Percentiles rank a stretch among this genome's conserved stretches.
These are phyloP conservation scores for Lathyrus tuberosus DNA, from an alignment of 306 rosid species.

Conservation along the genomic window DNA sequence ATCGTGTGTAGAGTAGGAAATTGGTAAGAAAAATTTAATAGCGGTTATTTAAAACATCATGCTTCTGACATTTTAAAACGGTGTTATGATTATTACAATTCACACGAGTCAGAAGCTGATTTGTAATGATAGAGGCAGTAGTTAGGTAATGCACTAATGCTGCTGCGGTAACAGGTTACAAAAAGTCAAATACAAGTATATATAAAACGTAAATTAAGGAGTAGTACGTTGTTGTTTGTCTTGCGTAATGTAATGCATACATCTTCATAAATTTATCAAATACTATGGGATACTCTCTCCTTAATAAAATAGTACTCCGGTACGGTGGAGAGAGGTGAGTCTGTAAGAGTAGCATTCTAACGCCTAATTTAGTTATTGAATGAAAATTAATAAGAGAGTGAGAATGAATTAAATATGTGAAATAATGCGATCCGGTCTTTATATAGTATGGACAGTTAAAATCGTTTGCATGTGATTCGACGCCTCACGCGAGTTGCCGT, in stretches of 20 bases:
- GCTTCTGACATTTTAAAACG: not conserved
- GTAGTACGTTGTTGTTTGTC: not conserved
- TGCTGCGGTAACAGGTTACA: not conserved
- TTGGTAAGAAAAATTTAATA: constrained; percentile 6
- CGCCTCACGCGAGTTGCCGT: no score
- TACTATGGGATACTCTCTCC: no score
- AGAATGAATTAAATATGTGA: no score
- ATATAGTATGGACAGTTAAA: no score
- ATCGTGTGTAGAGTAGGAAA: constrained; percentile 10
- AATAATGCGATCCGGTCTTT: no score
- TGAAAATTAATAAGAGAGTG: no score
- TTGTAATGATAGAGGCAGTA: not conserved
- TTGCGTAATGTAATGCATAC: not conserved
- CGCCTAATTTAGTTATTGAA: no score
- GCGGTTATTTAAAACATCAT: constrained; percentile 23
- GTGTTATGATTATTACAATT: not conserved
- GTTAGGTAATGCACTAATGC: not conserved
- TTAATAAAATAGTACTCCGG: no score
- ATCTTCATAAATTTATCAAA: not conserved
- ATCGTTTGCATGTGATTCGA: no score
- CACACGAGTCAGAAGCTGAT: constrained; percentile 22
- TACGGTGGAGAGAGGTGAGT: no score
- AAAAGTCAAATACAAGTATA: not conserved
- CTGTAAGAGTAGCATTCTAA: no score
- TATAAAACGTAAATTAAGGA: not conserved